Evolutionary conservation across 257 asterid species (phyloP).

Genomic region (Primulina tabacum): DNA sequence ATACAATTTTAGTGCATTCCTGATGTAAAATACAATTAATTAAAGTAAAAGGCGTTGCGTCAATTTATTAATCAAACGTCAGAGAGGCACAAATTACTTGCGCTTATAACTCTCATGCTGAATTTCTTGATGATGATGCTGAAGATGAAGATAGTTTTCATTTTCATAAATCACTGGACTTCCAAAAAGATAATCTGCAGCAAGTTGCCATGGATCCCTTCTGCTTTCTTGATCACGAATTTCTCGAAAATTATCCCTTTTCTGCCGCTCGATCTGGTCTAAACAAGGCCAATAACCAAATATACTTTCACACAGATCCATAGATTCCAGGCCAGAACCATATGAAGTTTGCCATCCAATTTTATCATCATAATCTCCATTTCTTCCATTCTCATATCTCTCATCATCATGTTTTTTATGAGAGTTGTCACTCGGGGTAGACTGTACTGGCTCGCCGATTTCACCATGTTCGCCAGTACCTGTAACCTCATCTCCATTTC

Average conservation of each 20-base stretch:
- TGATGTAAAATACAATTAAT: too few species aligned
- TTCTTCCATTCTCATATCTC: conserved; percentile 16
- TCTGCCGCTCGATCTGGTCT: conserved; percentile 37
- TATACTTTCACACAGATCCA: conserved; percentile 69
- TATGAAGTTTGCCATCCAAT: conserved; percentile 36
- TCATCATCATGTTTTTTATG: conserved; percentile 16
- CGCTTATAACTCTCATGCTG: background rate
- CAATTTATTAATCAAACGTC: background rate
- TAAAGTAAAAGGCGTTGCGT: background rate
- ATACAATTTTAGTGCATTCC: background rate
- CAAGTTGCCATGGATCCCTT: conserved; percentile 55
- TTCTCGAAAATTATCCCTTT: conserved; percentile 21
- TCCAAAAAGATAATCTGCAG: conserved; percentile 83
- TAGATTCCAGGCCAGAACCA: conserved; percentile 80
- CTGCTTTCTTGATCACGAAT: conserved; percentile 30
- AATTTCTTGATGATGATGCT: conserved; percentile 22
- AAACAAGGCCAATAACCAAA: conserved; percentile 94
- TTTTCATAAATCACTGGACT: conserved; percentile 31
- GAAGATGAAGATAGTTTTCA: conserved; percentile 23
- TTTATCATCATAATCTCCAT: conserved; percentile 28
- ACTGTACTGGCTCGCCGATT: background rate
- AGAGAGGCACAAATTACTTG: conserved; percentile 19
- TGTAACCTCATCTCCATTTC: conserved; percentile 22
- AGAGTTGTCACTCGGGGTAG: conserved; percentile 19
- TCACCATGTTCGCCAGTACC: background rate